These are phyloP conservation scores for Juglanconis sp. DNA, from an alignment of 2,329 filamentous ascomycete species.

Conservation along the genomic window DNA sequence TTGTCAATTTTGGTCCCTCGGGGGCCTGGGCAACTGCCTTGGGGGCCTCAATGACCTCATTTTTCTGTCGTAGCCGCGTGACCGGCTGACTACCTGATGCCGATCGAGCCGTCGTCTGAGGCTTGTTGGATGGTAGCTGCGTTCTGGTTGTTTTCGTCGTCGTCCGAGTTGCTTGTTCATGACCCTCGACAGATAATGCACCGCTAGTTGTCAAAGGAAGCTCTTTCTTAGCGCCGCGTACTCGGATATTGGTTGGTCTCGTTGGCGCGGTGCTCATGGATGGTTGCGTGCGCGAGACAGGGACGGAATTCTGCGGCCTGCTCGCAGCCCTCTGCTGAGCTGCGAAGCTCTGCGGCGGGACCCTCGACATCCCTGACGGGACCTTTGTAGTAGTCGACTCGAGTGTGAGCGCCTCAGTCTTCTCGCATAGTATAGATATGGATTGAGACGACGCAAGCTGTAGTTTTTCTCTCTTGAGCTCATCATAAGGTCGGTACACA, in stretches of 20 bases:
- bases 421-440: slow-evolving; percentile 18
- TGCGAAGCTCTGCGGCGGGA: slow-evolving; percentile 62
- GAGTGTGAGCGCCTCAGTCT: slow-evolving; percentile 33
- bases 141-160: slow-evolving; percentile 18
- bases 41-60: not conserved
- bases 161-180: slow-evolving; percentile 25
- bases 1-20: not conserved
- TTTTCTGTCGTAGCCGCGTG: slow-evolving; percentile 10
- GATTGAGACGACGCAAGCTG: slow-evolving; percentile 17
- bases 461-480: slow-evolving; percentile 51
- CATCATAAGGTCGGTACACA: slow-evolving; percentile 63
- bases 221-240: slow-evolving; percentile 23
- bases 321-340: slow-evolving; percentile 61
- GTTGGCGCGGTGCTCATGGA: slow-evolving; percentile 29
- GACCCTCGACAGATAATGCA: slow-evolving; percentile 18
- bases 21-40: not conserved
- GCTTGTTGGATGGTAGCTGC: slow-evolving; percentile 16
- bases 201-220: slow-evolving; percentile 18
- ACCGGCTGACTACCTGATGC: not conserved
- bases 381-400: slow-evolving; percentile 17
- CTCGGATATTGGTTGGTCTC: slow-evolving; percentile 24
- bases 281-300: slow-evolving; percentile 29
- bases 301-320: slow-evolving; percentile 35
- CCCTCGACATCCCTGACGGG: slow-evolving; percentile 45
- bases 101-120: slow-evolving; percentile 8